Evolutionary conservation across 2,329 filamentous ascomycete species (phyloP).

Genomic region (Cordyceps cateniannulata): DNA sequence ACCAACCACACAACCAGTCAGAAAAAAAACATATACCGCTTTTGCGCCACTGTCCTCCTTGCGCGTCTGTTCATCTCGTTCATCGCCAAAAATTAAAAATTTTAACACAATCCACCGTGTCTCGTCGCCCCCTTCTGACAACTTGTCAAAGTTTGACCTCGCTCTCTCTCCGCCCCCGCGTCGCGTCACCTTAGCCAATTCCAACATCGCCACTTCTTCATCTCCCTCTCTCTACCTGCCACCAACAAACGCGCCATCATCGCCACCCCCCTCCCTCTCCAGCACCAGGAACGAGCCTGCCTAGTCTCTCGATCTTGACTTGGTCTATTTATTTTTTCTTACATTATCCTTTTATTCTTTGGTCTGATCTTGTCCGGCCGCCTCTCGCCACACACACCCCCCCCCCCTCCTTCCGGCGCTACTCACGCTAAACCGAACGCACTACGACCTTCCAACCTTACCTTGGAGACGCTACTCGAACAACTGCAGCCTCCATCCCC

Average conservation of each 20-base stretch:
- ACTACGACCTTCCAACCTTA: background rate
- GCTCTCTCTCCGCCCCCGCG: background rate
- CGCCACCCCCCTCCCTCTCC: background rate
- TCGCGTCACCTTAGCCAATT: background rate
- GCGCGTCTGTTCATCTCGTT: conserved; percentile 3
- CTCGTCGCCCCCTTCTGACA: background rate
- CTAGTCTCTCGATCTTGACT: background rate
- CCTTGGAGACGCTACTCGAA: background rate
- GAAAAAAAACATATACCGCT: conserved; percentile 8
- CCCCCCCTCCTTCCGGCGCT: conserved; percentile 7
- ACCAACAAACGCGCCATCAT: background rate
- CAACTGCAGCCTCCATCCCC: background rate
- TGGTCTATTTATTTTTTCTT: background rate
- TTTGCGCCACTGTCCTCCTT: conserved; percentile 5
- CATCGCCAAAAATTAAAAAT: background rate
- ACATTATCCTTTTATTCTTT: background rate
- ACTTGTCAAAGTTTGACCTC: background rate
- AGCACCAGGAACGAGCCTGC: background rate
- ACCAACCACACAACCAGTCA: background rate
- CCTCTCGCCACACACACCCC: background rate
- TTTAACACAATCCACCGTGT: background rate
- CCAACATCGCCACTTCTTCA: background rate
- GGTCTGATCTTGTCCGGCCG: conserved; percentile 6
- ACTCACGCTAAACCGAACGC: background rate
- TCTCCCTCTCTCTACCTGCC: background rate